These are phyloP conservation scores for Baffinella frigidus DNA, from an alignment of 208 protist genomes.

Conservation along the genomic window DNA sequence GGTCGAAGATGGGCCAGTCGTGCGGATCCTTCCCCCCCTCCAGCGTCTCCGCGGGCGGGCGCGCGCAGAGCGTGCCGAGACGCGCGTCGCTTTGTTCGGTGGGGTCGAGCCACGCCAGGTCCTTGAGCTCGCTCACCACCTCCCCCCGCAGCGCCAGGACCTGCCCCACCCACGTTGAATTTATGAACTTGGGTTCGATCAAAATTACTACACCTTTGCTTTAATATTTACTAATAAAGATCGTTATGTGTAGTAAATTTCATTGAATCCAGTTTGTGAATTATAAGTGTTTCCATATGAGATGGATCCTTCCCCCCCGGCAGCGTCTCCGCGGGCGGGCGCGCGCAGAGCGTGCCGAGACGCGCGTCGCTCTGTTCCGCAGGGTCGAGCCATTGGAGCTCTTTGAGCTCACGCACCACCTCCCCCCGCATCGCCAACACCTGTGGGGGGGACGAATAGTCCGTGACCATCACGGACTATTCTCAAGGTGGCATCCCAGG, in stretches of 20 bases:
- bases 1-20: conserved; percentile 2
- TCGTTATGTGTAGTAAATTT: too few relatives aligned
- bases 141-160: not conserved
- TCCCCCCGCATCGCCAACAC: not conserved
- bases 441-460: too few relatives aligned
- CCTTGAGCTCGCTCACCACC: not conserved
- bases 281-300: too few relatives aligned
- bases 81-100: not conserved
- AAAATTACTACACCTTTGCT: too few relatives aligned
- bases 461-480: too few relatives aligned
- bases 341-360: not conserved
- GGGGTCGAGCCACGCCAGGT: not conserved
- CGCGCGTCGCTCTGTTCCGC: not conserved
- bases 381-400: not conserved
- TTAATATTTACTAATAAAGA: too few relatives aligned
- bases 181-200: too few relatives aligned
- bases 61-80: not conserved
- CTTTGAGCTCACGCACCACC: not conserved
- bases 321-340: too few relatives aligned
- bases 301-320: not conserved
- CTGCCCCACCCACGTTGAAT: too few relatives aligned
- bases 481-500: too few relatives aligned
- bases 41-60: too few relatives aligned
- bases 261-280: too few relatives aligned
- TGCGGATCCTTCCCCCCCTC: not conserved